Evolutionary conservation across 2,329 filamentous ascomycete species (phyloP), one percentile per base, ranked within the genome.

Genomic region (Rutstroemia sp.): DNA sequence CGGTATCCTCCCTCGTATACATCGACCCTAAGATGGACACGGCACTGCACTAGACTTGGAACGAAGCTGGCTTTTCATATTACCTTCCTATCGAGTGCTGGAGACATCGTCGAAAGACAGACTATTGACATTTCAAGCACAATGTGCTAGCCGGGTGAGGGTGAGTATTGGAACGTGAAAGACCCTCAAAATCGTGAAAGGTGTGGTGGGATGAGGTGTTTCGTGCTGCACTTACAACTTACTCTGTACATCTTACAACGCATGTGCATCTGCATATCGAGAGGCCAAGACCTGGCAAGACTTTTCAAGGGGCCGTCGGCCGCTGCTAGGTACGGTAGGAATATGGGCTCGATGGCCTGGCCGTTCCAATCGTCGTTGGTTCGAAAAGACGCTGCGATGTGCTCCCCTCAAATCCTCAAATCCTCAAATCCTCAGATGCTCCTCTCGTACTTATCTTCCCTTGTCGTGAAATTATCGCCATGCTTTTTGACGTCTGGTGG

Each of bases 381-480:
- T 30, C 30, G 48, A 41, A 41, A 21, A 21, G 25, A 27, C 25
- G 30, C 10, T 34, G 9, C 4, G 17, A 23, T 16, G 4, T 21
- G 9, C 25, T 14, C 25, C 7, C 5, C 19, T 19, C 19, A 19
- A 12, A 37, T 16, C 8, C 12, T n/a, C n/a, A 14, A 50, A 38
- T 14, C 16, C 14, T 3, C 19, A 5, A 5, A 23, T 42, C 30
- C n/a, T 47, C 39, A 49, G 21, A 16, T n/a, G 2, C 16, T 42
- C 16, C 16, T 42, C 39, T 42, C 39, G 7, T 42, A 8, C 39
- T 42, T 42, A 8, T n/a, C 37, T 44, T 44, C 17, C 30, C 5
- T 54, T 37, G 5, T 21, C 16, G 14, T 48, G 23, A 21, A 38
- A 55, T 54, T 50, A 44, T 55, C 52, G 52, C 38, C 52, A 30